phyloP scores from a whole-genome alignment of 208 protist genomes.

The Leishmania aethiopica region DNA sequence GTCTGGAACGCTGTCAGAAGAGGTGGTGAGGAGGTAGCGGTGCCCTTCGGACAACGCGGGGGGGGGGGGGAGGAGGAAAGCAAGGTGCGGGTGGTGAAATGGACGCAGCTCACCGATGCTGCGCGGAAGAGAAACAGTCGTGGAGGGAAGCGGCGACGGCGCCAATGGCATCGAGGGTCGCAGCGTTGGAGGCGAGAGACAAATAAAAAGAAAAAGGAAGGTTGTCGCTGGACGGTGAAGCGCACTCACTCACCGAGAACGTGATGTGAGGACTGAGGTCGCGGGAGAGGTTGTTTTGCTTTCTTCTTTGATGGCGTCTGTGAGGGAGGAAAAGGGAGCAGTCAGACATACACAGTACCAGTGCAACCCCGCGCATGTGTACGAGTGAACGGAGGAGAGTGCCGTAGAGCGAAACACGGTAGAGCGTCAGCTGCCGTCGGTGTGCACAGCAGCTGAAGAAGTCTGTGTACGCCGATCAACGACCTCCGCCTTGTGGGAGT shows the following conservation, averaged over 20 bases:
- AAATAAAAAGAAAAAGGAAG: neutral
- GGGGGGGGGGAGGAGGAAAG: neutral
- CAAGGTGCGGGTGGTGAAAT: neutral
- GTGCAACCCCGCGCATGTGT: neutral
- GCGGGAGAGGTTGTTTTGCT: neutral
- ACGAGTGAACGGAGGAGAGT: neutral
- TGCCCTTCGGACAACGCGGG: neutral
- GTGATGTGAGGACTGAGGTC: neutral
- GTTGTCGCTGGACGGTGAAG: neutral
- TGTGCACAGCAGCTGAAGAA: neutral
- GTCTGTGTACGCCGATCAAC: neutral
- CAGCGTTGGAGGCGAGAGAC: neutral
- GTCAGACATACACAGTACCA: neutral
- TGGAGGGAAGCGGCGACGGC: neutral
- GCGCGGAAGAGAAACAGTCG: neutral
- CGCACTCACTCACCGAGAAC: neutral
- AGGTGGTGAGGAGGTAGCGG: neutral
- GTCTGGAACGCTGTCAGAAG: neutral
- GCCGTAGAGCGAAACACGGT: neutral
- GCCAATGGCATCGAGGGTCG: neutral
- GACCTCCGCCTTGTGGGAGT: neutral
- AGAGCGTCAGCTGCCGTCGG: neutral
- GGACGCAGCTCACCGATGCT: neutral
- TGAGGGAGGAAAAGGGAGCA: too few relatives aligned
- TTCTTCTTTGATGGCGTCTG: neutral